Conservation (phyloP, 2,329 filamentous ascomycete genomes). For the Grosmannia clavigera region DNA sequence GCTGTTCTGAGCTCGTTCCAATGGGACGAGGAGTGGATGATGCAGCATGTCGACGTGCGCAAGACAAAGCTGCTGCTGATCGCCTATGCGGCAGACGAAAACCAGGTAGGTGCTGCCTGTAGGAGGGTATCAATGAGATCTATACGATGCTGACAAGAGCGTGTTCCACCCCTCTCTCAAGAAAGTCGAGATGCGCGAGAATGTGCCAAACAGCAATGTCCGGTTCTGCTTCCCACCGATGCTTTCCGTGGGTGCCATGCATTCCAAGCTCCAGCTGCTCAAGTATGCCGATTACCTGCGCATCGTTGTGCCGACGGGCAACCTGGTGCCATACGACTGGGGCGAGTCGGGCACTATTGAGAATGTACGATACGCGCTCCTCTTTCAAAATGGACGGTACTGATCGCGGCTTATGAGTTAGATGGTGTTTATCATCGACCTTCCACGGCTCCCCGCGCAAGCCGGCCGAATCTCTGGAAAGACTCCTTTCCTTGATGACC, state of each 20-base stretch:
- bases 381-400: neutral
- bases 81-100: constrained; percentile 39
- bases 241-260: constrained; percentile 65
- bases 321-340: constrained; percentile 80
- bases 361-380: constrained; percentile 41
- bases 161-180: constrained; percentile 13
- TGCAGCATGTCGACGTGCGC: constrained; percentile 53
- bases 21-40: constrained; percentile 71
- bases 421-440: constrained; percentile 84
- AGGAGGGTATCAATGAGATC: neutral
- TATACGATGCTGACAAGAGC: neutral
- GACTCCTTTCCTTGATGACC: constrained; percentile 50
- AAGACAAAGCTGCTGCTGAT: constrained; percentile 52
- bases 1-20: constrained; percentile 80
- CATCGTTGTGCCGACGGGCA: constrained; percentile 77
- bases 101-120: constrained; percentile 30
- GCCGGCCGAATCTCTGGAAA: constrained; percentile 5
- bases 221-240: constrained; percentile 75
- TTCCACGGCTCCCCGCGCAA: constrained; percentile 46
- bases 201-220: constrained; percentile 40
- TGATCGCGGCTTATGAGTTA: constrained; percentile 17
- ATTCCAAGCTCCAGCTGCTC: constrained; percentile 88
- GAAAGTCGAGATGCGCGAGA: constrained; percentile 36
- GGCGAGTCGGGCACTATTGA: constrained; percentile 76
- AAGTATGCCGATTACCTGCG: constrained; percentile 63